Percentiles rank a stretch among this genome's conserved stretches.
These are phyloP conservation scores for Porphyrellus cyaneotinctus DNA, from an alignment of 768 basidiomycete species.

Conservation along the genomic window DNA sequence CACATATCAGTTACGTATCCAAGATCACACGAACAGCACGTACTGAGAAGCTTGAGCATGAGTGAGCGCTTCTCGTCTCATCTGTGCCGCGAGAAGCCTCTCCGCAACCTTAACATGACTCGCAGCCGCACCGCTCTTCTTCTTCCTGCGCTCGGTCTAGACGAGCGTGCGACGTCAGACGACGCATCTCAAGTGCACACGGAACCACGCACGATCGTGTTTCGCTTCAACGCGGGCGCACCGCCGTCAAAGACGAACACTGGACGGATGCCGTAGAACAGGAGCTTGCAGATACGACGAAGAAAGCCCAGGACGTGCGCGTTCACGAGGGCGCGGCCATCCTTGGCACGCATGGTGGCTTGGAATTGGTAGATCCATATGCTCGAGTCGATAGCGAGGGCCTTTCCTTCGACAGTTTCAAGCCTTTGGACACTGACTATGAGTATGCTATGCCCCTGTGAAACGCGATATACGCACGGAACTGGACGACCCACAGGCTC, in stretches of 20 bases:
- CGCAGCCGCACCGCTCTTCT: slow-evolving; percentile 85
- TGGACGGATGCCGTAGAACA: slow-evolving; percentile 97
- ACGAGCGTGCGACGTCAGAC: slow-evolving; percentile 6
- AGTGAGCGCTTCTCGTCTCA: slow-evolving; percentile 84
- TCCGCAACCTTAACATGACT: slow-evolving; percentile 88
- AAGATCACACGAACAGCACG: slow-evolving; percentile 14
- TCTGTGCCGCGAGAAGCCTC: slow-evolving; percentile 86
- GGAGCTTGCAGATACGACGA: slow-evolving; percentile 85
- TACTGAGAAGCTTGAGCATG: slow-evolving; percentile 47
- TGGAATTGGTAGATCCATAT: slow-evolving; percentile 99
- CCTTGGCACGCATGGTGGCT: slow-evolving; percentile 98
- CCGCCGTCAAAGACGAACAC: slow-evolving; percentile 99
- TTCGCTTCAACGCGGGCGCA: slow-evolving; percentile 84
- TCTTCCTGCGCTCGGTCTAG: slow-evolving; percentile 82
- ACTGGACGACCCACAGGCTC: slow-evolving; percentile 93
- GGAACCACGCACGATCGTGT: slow-evolving; percentile 67
- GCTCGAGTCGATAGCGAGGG: slow-evolving; percentile 95
- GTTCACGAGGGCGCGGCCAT: slow-evolving; percentile 84
- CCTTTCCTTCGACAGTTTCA: slow-evolving; percentile 92
- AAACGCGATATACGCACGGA: slow-evolving; percentile 50
- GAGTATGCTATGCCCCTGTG: slow-evolving; percentile 1
- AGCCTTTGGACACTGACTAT: slow-evolving; percentile 47
- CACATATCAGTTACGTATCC: neutral
- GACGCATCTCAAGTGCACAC: neutral
- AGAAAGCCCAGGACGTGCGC: slow-evolving; percentile 92